Evolutionary conservation across 371 early-diverging fungal genomes (phyloP).

Genomic region (Mucor racemosus): DNA sequence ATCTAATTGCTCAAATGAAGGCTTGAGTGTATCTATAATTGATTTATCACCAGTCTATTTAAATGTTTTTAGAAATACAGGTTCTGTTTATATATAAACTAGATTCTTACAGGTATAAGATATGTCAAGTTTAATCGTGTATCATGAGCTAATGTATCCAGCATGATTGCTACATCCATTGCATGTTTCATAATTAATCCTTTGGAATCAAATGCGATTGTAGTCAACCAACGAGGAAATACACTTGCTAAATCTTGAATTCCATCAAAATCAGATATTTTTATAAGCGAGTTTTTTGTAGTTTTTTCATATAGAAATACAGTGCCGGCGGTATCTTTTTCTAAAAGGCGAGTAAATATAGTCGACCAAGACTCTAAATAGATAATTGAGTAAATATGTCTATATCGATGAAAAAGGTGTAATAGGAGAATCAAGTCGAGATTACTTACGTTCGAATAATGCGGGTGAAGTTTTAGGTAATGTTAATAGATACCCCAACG

Average conservation of each 20-base stretch:
- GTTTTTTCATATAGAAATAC: conserved; percentile 38
- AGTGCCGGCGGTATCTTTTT: conserved; percentile 31
- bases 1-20: conserved; percentile 43
- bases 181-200: conserved; percentile 52
- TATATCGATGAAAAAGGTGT: not conserved
- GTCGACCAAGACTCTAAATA: conserved; percentile 39
- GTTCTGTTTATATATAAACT: no score
- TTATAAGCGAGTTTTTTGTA: conserved; percentile 22
- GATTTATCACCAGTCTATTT: conserved; percentile 40
- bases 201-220: conserved; percentile 38
- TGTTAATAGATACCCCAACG: conserved; percentile 36
- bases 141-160: conserved; percentile 48
- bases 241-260: conserved; percentile 18
- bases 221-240: conserved; percentile 45
- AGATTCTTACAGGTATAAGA: conserved; percentile 38
- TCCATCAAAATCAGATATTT: not conserved
- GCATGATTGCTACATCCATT: conserved; percentile 45
- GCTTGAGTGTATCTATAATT: conserved; percentile 37
- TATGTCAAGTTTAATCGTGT: conserved; percentile 30
- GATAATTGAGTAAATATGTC: not conserved
- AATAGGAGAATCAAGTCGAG: not conserved
- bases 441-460: conserved; percentile 30
- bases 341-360: conserved; percentile 29
- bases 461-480: conserved; percentile 35
- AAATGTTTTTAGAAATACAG: no score